Percentiles rank a stretch among this genome's conserved stretches.
These are phyloP conservation scores for Glycine tomentella DNA, from an alignment of 306 rosid genomes.

Conservation along the genomic window DNA sequence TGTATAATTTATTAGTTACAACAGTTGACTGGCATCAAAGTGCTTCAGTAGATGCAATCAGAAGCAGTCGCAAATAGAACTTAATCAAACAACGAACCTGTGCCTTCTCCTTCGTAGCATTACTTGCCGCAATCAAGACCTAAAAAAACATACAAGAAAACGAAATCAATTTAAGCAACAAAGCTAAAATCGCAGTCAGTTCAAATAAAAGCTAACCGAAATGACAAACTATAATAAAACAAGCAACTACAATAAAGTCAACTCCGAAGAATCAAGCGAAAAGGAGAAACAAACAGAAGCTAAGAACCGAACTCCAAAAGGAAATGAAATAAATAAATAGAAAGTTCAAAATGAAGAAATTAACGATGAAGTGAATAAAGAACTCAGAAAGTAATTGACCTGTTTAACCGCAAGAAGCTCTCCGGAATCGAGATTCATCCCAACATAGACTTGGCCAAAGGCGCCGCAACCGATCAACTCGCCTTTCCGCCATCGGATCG, in stretches of 20 bases:
- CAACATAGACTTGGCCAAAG: constrained; percentile 98
- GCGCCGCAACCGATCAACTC: constrained; percentile 99
- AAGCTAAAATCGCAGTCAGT: constrained; percentile 16
- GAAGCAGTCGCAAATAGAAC: not conserved
- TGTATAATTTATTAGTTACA: not conserved
- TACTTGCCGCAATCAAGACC: constrained; percentile 85
- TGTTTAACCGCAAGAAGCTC: constrained; percentile 98
- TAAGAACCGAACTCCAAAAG: constrained; percentile 7
- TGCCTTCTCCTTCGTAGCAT: constrained; percentile 91
- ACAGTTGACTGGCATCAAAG: constrained; percentile 16
- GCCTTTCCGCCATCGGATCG: constrained; percentile 99
- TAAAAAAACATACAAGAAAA: constrained; percentile 47
- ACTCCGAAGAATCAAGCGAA: constrained; percentile 26
- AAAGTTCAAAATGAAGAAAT: not conserved
- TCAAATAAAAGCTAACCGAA: constrained; percentile 12
- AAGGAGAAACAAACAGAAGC: constrained; percentile 31
- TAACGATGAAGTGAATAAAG: not conserved
- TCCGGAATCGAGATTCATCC: constrained; percentile 99
- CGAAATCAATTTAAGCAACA: constrained; percentile 34
- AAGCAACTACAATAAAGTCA: not conserved
- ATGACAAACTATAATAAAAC: not conserved
- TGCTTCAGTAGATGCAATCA: constrained; percentile 27
- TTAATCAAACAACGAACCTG: constrained; percentile 68
- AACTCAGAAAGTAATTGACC: constrained; percentile 52
- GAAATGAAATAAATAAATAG: not conserved